A percentile compares a stretch with the other conserved stretches of the same genome.
Conservation (phyloP, 1,284 basidiomycete genomes). For the Sanghuangporus weigelae region DNA sequence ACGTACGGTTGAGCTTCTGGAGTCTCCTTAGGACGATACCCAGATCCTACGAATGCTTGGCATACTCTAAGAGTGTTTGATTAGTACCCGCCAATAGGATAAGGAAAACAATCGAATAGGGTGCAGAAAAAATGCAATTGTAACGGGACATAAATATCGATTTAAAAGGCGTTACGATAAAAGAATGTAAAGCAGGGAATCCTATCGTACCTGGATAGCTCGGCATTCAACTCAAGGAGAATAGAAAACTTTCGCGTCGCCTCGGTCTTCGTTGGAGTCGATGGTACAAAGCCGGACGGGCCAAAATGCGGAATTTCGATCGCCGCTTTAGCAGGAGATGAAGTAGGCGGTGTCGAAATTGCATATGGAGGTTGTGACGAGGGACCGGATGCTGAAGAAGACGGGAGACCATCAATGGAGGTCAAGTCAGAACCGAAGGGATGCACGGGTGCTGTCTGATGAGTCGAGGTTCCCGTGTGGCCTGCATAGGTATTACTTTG, state of each 20-base stretch:
- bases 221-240: slow-evolving; percentile 59
- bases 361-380: slow-evolving; percentile 7
- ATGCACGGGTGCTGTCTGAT: neutral
- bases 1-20: slow-evolving; percentile 54
- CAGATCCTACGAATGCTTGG: slow-evolving; percentile 50
- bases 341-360: neutral
- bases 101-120: neutral
- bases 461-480: neutral
- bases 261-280: neutral
- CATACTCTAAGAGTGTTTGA: slow-evolving; percentile 36
- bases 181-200: slow-evolving; percentile 21
- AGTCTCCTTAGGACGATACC: slow-evolving; percentile 40
- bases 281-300: neutral
- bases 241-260: slow-evolving; percentile 41
- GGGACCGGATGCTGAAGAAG: neutral
- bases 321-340: neutral
- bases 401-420: neutral
- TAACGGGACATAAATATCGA: neutral
- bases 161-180: slow-evolving; percentile 14
- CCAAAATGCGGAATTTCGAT: slow-evolving; percentile 1
- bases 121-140: neutral
- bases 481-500: neutral
- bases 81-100: neutral
- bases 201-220: slow-evolving; percentile 53
- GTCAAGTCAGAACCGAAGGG: neutral